Evolutionary conservation across 2,329 filamentous ascomycete species (phyloP).

Genomic region (Arthrinium phaeospermum): DNA sequence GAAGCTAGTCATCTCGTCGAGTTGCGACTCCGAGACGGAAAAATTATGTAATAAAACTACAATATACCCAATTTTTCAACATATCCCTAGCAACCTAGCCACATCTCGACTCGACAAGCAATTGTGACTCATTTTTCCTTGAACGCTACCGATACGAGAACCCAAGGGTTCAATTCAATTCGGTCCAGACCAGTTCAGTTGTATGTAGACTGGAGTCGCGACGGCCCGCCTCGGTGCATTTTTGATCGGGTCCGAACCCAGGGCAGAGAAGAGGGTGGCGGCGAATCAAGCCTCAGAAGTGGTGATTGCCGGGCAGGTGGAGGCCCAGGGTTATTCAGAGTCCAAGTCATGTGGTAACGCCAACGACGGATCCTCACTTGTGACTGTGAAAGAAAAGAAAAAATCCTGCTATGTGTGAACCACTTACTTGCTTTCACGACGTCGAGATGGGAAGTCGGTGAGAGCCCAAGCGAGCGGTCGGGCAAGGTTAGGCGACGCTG

Average conservation of each 20-base stretch:
- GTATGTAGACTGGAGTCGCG: background rate
- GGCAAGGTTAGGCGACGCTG: slow-evolving; percentile 14
- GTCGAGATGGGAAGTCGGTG: background rate
- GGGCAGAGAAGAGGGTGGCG: background rate
- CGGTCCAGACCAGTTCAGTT: background rate
- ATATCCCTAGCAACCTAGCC: background rate
- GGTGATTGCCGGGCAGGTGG: background rate
- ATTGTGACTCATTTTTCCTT: slow-evolving; percentile 17
- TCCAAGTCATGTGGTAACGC: slow-evolving; percentile 10
- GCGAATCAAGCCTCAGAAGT: slow-evolving; percentile 9
- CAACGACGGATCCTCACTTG: slow-evolving; percentile 1
- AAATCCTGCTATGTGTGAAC: background rate
- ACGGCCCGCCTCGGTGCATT: slow-evolving; percentile 3
- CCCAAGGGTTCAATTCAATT: background rate
- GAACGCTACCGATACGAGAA: background rate
- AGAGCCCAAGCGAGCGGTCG: slow-evolving; percentile 3
- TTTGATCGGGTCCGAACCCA: slow-evolving; percentile 9
- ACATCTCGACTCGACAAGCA: background rate
- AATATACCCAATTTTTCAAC: slow-evolving; percentile 14
- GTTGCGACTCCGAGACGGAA: slow-evolving; percentile 24
- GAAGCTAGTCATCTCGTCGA: slow-evolving; percentile 22
- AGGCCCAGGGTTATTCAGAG: slow-evolving; percentile 8
- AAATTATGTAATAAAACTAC: slow-evolving; percentile 21
- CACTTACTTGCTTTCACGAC: background rate
- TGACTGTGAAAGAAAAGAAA: background rate